These are phyloP conservation scores for Acidomyces sp. DNA, from an alignment of 495 filamentous ascomycete species.

Conservation along the genomic window DNA sequence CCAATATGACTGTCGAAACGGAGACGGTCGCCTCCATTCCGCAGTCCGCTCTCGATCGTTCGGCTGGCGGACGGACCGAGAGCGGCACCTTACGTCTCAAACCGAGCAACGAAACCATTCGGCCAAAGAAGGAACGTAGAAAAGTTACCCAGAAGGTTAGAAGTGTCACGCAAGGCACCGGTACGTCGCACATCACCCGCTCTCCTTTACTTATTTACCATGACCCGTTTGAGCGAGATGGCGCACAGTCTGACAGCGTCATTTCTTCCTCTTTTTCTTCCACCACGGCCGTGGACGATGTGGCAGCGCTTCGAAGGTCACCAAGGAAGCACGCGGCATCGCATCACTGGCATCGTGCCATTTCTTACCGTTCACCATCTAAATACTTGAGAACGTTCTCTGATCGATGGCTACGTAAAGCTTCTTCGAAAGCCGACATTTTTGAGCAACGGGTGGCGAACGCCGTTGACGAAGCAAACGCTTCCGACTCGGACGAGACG, in stretches of 20 bases:
- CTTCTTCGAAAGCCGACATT: conserved; percentile 93
- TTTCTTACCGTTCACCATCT: conserved; percentile 1
- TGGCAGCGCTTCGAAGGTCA: neutral
- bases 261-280: conserved; percentile 1
- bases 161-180: conserved; percentile 54
- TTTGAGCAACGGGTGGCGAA: conserved; percentile 95
- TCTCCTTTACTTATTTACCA: conserved; percentile 3
- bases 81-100: conserved; percentile 71
- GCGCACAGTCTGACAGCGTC: neutral
- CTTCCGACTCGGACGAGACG: conserved; percentile 93
- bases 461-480: conserved; percentile 82
- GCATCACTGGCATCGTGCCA: neutral
- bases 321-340: neutral
- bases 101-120: conserved; percentile 83
- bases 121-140: conserved; percentile 82
- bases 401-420: conserved; percentile 32
- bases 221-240: conserved; percentile 4
- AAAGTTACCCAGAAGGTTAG: conserved; percentile 60
- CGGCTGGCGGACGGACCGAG: conserved; percentile 38
- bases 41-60: conserved; percentile 66
- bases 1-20: conserved; percentile 96
- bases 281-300: too few relatives aligned
- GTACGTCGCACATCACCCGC: conserved; percentile 37
- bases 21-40: conserved; percentile 89
- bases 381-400: conserved; percentile 19